These are phyloP conservation scores for Wilcoxina mikolae DNA, from an alignment of 495 filamentous ascomycete genomes.

Conservation along the genomic window DNA sequence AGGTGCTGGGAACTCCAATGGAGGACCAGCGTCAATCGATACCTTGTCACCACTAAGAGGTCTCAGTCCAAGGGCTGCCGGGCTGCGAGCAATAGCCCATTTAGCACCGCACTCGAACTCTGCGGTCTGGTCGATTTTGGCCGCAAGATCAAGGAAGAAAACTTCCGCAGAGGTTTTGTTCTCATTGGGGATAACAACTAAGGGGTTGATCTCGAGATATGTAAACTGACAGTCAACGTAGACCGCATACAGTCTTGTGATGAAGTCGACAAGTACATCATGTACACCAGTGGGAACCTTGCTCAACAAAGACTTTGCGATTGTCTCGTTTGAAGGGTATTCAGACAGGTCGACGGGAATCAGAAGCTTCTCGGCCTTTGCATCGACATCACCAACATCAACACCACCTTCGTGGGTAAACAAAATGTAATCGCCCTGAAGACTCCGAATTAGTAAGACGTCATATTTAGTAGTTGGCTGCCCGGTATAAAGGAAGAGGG, in stretches of 20 bases:
- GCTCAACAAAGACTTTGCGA: slow-evolving; percentile 66
- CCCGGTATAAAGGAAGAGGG: too few species aligned
- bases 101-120: slow-evolving; percentile 99
- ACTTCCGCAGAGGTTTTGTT: slow-evolving; percentile 84
- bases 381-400: slow-evolving; percentile 97
- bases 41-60: slow-evolving; percentile 52
- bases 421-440: slow-evolving; percentile 94
- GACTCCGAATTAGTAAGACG: slow-evolving; percentile 6
- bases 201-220: slow-evolving; percentile 98
- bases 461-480: too few species aligned
- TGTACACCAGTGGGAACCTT: slow-evolving; percentile 93
- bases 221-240: slow-evolving; percentile 99
- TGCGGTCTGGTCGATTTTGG: slow-evolving; percentile 97
- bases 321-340: slow-evolving; percentile 90
- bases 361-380: slow-evolving; percentile 94
- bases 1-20: slow-evolving; percentile 96
- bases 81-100: slow-evolving; percentile 88
- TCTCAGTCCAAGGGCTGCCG: slow-evolving; percentile 68
- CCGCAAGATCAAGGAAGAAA: slow-evolving; percentile 94
- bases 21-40: slow-evolving; percentile 89
- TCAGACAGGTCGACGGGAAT: slow-evolving; percentile 89
- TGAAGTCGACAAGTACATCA: slow-evolving; percentile 98
- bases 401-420: slow-evolving; percentile 99
- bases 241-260: slow-evolving; percentile 74
- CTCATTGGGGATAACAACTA: slow-evolving; percentile 93